These are phyloP conservation scores for Phytophthora megakarya DNA, from an alignment of 352 stramenopile species.

Conservation along the genomic window DNA sequence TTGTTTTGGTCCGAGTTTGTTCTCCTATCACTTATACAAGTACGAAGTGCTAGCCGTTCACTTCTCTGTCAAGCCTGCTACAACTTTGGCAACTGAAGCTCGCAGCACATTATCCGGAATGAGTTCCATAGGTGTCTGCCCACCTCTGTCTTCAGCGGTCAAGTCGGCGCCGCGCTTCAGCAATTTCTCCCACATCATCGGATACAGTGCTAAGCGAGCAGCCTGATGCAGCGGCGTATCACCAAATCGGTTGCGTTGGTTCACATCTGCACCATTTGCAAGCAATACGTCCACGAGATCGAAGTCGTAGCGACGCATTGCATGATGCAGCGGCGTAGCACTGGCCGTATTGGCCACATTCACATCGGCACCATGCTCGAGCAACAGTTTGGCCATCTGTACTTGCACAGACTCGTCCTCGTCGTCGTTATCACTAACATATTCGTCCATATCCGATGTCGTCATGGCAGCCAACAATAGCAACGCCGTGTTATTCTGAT, in stretches of 20 bases:
- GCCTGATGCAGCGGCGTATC: conserved; percentile 43
- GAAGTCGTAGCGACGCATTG: conserved; percentile 39
- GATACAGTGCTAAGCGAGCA: conserved; percentile 32
- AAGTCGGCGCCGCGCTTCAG: conserved; percentile 31
- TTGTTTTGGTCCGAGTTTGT: no score
- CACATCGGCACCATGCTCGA: conserved; percentile 34
- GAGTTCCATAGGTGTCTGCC: conserved; percentile 38
- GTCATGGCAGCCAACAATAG: conserved; percentile 32
- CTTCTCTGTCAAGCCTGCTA: conserved; percentile 18
- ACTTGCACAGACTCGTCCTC: conserved; percentile 28
- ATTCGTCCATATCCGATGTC: conserved; percentile 37
- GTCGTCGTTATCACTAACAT: conserved; percentile 24
- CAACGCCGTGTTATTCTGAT: conserved; percentile 36
- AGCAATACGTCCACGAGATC: conserved; percentile 41
- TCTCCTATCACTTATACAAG: no score
- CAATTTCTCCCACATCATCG: conserved; percentile 38
- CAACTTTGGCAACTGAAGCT: conserved; percentile 26
- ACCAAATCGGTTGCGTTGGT: conserved; percentile 37
- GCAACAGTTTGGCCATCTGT: conserved; percentile 31
- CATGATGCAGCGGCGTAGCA: conserved; percentile 32
- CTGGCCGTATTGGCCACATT: conserved; percentile 29
- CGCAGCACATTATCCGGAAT: conserved; percentile 34
- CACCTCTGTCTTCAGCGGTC: conserved; percentile 23
- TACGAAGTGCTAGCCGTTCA: neutral
- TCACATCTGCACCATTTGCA: conserved; percentile 34